Conservation (phyloP, 768 basidiomycete genomes). For the Collybiopsis confluens region DNA sequence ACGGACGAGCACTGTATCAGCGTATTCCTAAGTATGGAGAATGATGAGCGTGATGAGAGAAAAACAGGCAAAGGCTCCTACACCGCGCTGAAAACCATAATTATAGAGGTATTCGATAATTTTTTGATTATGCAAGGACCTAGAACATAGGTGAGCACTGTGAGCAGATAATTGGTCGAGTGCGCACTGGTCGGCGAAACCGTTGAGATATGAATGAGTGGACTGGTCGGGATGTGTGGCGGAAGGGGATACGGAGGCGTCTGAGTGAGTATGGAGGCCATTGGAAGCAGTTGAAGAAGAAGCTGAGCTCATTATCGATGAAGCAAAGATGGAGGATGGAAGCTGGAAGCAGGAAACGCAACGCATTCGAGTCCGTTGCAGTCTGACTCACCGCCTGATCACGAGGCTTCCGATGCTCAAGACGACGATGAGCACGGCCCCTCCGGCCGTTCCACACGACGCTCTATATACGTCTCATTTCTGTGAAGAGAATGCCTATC, state of each 20-base stretch:
- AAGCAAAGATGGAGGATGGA: neutral
- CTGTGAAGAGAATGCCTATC: constrained; percentile 74
- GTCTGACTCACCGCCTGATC: neutral
- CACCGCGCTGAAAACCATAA: constrained; percentile 77
- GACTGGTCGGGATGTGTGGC: neutral
- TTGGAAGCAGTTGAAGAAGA: constrained; percentile 2
- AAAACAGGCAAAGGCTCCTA: constrained; percentile 35
- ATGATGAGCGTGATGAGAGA: neutral
- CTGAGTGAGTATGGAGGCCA: constrained; percentile 1
- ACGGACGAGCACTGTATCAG: constrained; percentile 74
- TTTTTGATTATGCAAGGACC: constrained; percentile 59
- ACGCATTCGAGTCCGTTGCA: neutral
- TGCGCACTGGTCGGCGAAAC: constrained; percentile 3
- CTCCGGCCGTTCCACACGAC: constrained; percentile 32
- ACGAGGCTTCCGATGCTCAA: too few species aligned
- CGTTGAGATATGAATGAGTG: constrained; percentile 1
- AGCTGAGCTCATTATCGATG: constrained; percentile 9
- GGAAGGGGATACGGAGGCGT: neutral
- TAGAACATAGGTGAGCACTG: constrained; percentile 28
- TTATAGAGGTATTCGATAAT: constrained; percentile 78
- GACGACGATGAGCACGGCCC: constrained; percentile 2
- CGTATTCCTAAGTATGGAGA: constrained; percentile 57
- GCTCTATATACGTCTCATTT: constrained; percentile 54
- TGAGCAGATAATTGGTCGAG: neutral
- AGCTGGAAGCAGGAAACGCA: neutral